Conservation (phyloP, 257 asterid species). For the Perilla frutescens region DNA sequence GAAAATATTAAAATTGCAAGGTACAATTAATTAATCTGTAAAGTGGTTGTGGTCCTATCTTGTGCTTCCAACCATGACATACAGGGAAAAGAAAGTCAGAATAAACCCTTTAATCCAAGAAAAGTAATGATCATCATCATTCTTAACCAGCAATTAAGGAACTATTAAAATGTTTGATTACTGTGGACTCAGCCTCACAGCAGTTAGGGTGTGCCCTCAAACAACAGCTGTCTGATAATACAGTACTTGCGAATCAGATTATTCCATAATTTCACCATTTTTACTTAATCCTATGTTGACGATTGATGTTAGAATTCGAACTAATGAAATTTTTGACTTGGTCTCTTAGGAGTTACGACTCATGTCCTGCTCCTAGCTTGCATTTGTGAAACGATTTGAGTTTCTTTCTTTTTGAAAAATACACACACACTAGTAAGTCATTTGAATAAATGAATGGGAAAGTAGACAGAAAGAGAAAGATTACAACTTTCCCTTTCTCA, state of each 20-base stretch:
- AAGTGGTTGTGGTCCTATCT: slow-evolving; percentile 41
- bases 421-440: slow-evolving; percentile 14
- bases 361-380: not conserved
- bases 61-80: slow-evolving; percentile 41
- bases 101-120: slow-evolving; percentile 41
- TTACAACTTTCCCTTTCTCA: slow-evolving; percentile 41
- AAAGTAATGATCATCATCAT: slow-evolving; percentile 53
- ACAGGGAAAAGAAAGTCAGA: slow-evolving; percentile 28
- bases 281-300: not conserved
- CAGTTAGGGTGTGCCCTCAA: slow-evolving; percentile 34
- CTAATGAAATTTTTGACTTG: too few species aligned
- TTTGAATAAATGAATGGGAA: slow-evolving; percentile 41
- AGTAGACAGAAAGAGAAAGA: slow-evolving; percentile 43
- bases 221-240: slow-evolving; percentile 32
- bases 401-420: too few species aligned
- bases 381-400: slow-evolving; percentile 3
- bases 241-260: slow-evolving; percentile 20
- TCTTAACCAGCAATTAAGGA: slow-evolving; percentile 37
- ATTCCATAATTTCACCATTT: slow-evolving; percentile 19
- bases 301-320: not conserved
- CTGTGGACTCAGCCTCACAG: slow-evolving; percentile 36
- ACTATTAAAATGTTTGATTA: slow-evolving; percentile 19
- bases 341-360: not conserved
- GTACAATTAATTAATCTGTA: slow-evolving; percentile 8
- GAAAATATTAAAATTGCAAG: slow-evolving; percentile 23